Evolutionary conservation across 2,329 filamentous ascomycete species (phyloP).

Genomic region (Helicocarpus griseus): DNA sequence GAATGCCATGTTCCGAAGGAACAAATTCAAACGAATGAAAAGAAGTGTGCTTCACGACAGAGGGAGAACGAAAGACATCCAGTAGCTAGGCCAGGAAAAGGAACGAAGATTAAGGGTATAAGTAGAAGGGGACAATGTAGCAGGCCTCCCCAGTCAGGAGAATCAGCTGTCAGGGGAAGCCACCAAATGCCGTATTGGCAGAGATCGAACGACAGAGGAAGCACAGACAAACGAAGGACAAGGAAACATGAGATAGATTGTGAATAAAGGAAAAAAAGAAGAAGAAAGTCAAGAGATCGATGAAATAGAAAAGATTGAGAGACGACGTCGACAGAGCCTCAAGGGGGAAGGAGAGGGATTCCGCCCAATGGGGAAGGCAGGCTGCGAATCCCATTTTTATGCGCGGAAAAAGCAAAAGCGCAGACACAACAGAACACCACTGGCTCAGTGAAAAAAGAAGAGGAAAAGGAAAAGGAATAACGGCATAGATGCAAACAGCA

Average conservation of each 20-base stretch:
- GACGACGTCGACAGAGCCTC: background rate
- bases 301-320: background rate
- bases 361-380: background rate
- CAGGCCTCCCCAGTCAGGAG: background rate
- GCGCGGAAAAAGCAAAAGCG: background rate
- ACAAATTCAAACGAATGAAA: background rate
- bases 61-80: background rate
- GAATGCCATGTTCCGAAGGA: background rate
- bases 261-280: background rate
- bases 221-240: background rate
- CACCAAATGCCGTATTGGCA: no score
- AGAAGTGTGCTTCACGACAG: background rate
- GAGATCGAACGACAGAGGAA: background rate
- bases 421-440: no score
- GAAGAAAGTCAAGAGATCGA: background rate
- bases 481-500: background rate
- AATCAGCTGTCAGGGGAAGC: background rate
- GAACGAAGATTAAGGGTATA: background rate
- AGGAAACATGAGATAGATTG: background rate
- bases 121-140: background rate
- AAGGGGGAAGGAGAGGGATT: background rate
- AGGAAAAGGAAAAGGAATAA: background rate
- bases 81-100: background rate
- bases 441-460: background rate
- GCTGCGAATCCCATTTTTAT: background rate